Base-by-base conservation (phyloP, 306 rosid genomes). In the Dryas alaskensis region DNA sequence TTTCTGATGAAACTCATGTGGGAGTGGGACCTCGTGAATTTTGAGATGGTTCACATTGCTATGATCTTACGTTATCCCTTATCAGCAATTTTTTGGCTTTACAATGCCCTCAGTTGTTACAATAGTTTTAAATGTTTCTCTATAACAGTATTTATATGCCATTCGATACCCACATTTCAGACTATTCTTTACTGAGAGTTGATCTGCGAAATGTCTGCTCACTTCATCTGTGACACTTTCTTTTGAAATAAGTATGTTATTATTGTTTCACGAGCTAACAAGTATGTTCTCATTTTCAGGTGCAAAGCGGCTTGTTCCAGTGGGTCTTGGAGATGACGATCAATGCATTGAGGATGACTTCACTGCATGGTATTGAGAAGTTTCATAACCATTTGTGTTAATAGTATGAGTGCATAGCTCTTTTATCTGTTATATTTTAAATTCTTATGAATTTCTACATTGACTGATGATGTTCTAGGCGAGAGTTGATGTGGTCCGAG, bases 271-370 rank as follows among this genome's bases (percentile, higher is more conserved):
- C 6, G 58, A 65, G 16, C 54, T 40, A 67, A 69, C 63, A 10
- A 45, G 27, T 49, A 45, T 61, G 60, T 61, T 22, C 68, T 64
- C 75, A 47, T 74, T 81, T 82, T 55, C 86, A 95, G 99, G 98
- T 52, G 99, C 87, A 0, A 88, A 95, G 85, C 96, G 89, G 65
- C 89, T 95, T 65, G 87, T 92, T 31, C 75, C 81, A 57, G 81
- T 87, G 80, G 99, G 99, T 73, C 93, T 90, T 6, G 99, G 99
- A 84, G 99, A 95, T 78, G 99, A 94, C 73, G 99, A 94, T 73
- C 94, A 94, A 76, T 94, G 99, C 82, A 88, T 94, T 48, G 99
- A 95, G 81, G 99, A 95, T 80, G 99, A 95, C 86, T 95, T 95
- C 85, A 75, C 89, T 59, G 99, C 99, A 64, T 95, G 99, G 99